Percentiles rank a stretch among this genome's conserved stretches.
Conservation (phyloP, 345 rosid species). For the Psidium guajava region DNA sequence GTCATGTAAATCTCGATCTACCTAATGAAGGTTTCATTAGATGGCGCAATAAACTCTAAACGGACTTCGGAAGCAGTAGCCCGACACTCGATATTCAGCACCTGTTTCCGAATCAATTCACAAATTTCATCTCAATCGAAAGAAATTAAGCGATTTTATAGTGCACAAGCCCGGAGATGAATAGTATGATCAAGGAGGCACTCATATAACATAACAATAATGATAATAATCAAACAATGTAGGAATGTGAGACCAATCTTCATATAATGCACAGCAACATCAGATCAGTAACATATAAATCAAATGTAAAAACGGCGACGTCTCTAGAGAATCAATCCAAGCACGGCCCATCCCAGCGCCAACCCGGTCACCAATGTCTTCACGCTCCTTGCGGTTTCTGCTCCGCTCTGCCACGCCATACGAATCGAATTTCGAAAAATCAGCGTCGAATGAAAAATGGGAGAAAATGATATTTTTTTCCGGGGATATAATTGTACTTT, state of each 20-base stretch:
- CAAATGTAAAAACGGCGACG: not conserved
- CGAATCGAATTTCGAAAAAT: not conserved
- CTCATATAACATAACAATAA: not conserved
- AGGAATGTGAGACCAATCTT: not conserved
- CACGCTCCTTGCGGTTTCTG: constrained; percentile 7
- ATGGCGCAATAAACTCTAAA: not conserved
- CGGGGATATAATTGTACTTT: not conserved
- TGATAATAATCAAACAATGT: not conserved
- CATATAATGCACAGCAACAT: not conserved
- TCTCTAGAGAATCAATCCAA: constrained; percentile 9
- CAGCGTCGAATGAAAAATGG: not conserved
- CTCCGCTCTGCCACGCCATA: constrained; percentile 18
- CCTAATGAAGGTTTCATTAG: not conserved
- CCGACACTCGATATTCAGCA: not conserved
- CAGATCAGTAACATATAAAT: not conserved
- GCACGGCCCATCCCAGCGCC: constrained; percentile 15
- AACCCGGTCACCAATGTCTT: constrained; percentile 6
- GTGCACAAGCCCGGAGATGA: not conserved
- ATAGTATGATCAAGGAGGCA: not conserved
- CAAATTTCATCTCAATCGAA: not conserved
- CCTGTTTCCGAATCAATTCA: not conserved
- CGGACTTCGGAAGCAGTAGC: not conserved
- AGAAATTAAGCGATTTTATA: not conserved
- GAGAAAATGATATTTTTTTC: not conserved
- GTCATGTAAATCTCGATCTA: too few species aligned